These are phyloP conservation scores for Psidium friedrichsthalianum DNA, from an alignment of 345 rosid genomes.

Conservation along the genomic window DNA sequence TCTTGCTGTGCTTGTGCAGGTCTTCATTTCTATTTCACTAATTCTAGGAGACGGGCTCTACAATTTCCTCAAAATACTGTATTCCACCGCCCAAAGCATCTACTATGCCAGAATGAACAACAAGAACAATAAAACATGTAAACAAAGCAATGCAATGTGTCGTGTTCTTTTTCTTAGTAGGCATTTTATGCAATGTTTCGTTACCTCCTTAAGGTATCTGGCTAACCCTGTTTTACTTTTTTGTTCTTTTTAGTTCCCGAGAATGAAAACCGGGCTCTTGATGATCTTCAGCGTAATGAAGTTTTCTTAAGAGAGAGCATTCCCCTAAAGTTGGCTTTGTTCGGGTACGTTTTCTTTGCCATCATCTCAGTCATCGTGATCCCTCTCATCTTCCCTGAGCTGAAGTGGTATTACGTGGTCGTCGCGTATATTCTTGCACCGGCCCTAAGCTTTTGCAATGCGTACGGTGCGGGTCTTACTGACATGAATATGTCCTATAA, in stretches of 20 bases:
- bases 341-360: slow-evolving; percentile 58
- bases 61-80: slow-evolving; percentile 75
- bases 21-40: slow-evolving; percentile 70
- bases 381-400: slow-evolving; percentile 79
- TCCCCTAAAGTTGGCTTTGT: slow-evolving; percentile 68
- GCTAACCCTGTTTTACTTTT: neutral
- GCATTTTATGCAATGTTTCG: neutral
- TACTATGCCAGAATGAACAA: slow-evolving; percentile 16
- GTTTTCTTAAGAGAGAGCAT: slow-evolving; percentile 62
- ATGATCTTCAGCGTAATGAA: slow-evolving; percentile 44
- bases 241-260: slow-evolving; percentile 15
- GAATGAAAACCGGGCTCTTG: slow-evolving; percentile 4
- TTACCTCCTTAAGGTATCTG: neutral
- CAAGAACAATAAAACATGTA: slow-evolving; percentile 28
- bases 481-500: slow-evolving; percentile 98
- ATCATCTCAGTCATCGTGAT: slow-evolving; percentile 53
- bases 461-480: slow-evolving; percentile 89
- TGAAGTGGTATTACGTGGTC: slow-evolving; percentile 82
- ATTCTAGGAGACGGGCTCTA: slow-evolving; percentile 91
- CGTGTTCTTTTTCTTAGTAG: neutral
- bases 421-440: slow-evolving; percentile 89
- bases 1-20: slow-evolving; percentile 23
- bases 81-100: slow-evolving; percentile 41
- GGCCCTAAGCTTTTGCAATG: slow-evolving; percentile 87
- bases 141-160: neutral